Evolutionary conservation across 2,329 filamentous ascomycete genomes (phyloP).

Genomic region (Talaromyces sp.): DNA sequence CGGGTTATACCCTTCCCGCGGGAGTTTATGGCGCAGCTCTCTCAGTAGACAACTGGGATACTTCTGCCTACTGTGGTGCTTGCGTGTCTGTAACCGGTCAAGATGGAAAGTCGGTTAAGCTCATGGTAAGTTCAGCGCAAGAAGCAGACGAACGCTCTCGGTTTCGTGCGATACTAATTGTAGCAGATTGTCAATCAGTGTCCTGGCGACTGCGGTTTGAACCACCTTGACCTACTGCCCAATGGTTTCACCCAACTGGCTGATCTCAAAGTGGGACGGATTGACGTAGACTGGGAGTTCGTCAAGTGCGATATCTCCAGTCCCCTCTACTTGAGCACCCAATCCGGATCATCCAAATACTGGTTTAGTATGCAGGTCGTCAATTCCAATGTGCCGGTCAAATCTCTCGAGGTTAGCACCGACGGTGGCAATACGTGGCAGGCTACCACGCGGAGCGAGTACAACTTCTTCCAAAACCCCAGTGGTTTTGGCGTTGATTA

Average conservation of each 20-base stretch:
- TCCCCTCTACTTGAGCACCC: conserved; percentile 53
- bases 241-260: conserved; percentile 51
- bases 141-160: not conserved
- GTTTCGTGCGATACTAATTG: not conserved
- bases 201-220: conserved; percentile 49
- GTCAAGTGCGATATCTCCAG: conserved; percentile 52
- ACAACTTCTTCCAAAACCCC: conserved; percentile 62
- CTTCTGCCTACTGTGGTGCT: conserved; percentile 56
- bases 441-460: conserved; percentile 51
- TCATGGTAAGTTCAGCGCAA: not conserved
- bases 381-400: conserved; percentile 58
- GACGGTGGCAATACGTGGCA: conserved; percentile 60
- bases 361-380: conserved; percentile 65
- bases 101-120: conserved; percentile 54
- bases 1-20: conserved; percentile 56
- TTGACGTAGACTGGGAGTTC: conserved; percentile 50
- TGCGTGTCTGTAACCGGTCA: conserved; percentile 56
- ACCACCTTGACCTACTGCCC: conserved; percentile 57
- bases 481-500: conserved; percentile 55
- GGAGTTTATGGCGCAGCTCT: conserved; percentile 59
- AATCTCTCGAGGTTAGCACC: conserved; percentile 58
- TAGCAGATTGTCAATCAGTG: conserved; percentile 56
- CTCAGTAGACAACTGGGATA: conserved; percentile 54
- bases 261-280: conserved; percentile 45
- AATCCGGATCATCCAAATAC: conserved; percentile 46